Conservation (phyloP, 2,329 filamentous ascomycete species). For the Aspergillus novoparasiticus region DNA sequence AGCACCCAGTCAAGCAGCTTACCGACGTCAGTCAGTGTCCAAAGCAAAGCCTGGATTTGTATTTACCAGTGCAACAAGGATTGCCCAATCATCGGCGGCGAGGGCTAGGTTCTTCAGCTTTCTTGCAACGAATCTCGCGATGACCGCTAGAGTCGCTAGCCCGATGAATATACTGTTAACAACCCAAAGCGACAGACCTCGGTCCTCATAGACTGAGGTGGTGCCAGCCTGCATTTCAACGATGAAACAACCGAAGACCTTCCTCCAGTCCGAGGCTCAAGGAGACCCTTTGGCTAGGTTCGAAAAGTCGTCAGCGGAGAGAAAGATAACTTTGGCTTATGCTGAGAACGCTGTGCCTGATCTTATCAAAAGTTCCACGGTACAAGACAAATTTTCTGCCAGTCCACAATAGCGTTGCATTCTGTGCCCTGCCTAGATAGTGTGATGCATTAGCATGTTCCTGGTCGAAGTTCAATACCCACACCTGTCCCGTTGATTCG, state of each 20-base stretch:
- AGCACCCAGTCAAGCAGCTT: background rate
- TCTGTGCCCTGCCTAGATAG: background rate
- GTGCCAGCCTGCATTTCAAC: background rate
- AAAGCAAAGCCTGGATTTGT: background rate
- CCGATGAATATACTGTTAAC: constrained; percentile 3
- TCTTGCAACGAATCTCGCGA: constrained; percentile 6
- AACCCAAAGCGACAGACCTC: background rate
- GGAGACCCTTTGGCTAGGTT: background rate
- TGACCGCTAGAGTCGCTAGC: constrained; percentile 2
- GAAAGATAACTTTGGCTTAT: background rate
- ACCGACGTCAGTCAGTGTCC: background rate
- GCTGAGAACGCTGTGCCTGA: background rate
- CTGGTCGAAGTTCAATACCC: background rate
- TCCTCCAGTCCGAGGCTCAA: background rate
- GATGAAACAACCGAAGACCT: background rate
- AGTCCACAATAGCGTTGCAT: background rate
- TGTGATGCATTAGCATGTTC: background rate
- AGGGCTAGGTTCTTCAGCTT: background rate
- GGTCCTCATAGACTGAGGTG: background rate
- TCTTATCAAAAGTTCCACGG: background rate
- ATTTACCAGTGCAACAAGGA: background rate
- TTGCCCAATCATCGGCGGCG: constrained; percentile 5
- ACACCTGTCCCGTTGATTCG: background rate
- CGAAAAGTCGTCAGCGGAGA: background rate
- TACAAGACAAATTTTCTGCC: background rate